Base-by-base conservation (phyloP, 2,329 filamentous ascomycete species). In the Ceratocystis eucalypticola region DNA sequence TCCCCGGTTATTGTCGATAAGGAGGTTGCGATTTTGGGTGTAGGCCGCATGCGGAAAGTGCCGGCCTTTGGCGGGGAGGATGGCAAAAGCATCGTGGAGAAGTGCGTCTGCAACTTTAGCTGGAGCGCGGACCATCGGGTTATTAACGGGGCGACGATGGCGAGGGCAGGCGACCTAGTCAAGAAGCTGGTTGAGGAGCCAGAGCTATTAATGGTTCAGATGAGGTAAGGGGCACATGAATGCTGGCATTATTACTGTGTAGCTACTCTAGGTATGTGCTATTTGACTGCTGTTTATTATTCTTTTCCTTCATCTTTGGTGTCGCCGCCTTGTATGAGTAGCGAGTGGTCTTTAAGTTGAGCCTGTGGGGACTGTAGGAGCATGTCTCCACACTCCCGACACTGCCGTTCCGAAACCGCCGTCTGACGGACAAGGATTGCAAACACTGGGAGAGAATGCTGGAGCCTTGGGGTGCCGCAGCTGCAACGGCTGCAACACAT, bases 111-210 rank as follows among this genome's bases (percentile, higher is more conserved):
- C 74, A 91, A 95, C 73, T 91, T 97, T 71, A 97, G 92, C 76
- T 97, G 93, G 93, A 93, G 89, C 74, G 93, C 93, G 5, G 92
- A 97, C 76, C 94, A 99, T 76, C 81, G 94, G 22, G 89, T 97
- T 65, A 86, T 97, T 61, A 94, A 99, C 76, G 94, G 94, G 1
- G 93, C 93, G 61, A 96, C 92, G 68, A 91, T 96, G 83, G 94
- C 94, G 22, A 83, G 92, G 70, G 93, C 93, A 74, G 91, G 91
- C 12, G 91, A 92, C 72, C 82, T 88, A 69, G 88, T 97, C 25
- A 85, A 86, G 71, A 80, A 80, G 64, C 84, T 89, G 71, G 82
- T 97, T 48, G 92, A 97, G 77, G 85, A 89, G 72, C 90, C 93
- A 3, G 91, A 92, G 73, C 82, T 82, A 66, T 96, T 97, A 91